phyloP scores from a whole-genome alignment of 2,329 filamentous ascomycete genomes.

The Neopestalotiopsis clavispora region DNA sequence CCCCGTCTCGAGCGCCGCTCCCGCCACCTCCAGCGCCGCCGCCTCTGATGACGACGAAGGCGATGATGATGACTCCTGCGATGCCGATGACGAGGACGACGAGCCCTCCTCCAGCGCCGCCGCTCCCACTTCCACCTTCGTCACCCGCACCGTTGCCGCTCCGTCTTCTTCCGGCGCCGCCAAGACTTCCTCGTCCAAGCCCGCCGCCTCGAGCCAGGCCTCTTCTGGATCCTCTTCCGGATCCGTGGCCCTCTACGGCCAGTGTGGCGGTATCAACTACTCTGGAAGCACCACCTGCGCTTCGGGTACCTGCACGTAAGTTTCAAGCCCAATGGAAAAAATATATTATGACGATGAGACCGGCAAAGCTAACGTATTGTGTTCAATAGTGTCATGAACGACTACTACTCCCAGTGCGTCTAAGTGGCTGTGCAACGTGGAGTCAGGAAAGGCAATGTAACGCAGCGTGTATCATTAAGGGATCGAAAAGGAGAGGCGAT shows the following conservation, averaged over 20 bases:
- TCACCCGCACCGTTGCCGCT: background rate
- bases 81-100: constrained; percentile 2
- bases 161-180: background rate
- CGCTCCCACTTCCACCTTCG: background rate
- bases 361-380: no score
- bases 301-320: background rate
- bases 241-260: background rate
- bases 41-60: background rate
- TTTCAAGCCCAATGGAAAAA: no score
- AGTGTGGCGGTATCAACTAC: constrained; percentile 3
- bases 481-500: background rate
- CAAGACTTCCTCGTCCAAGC: background rate
- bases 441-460: background rate
- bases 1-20: background rate
- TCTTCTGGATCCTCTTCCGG: background rate
- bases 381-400: background rate
- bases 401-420: constrained; percentile 17
- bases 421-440: background rate
- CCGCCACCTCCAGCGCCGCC: background rate
- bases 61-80: constrained; percentile 8
- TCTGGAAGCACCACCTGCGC: constrained; percentile 1
- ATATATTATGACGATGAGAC: no score
- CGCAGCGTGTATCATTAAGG: background rate
- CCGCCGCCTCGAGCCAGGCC: background rate
- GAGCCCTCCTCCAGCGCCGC: background rate